Base-by-base conservation (phyloP, 1,284 basidiomycete genomes). In the Boletellus deceptivus region DNA sequence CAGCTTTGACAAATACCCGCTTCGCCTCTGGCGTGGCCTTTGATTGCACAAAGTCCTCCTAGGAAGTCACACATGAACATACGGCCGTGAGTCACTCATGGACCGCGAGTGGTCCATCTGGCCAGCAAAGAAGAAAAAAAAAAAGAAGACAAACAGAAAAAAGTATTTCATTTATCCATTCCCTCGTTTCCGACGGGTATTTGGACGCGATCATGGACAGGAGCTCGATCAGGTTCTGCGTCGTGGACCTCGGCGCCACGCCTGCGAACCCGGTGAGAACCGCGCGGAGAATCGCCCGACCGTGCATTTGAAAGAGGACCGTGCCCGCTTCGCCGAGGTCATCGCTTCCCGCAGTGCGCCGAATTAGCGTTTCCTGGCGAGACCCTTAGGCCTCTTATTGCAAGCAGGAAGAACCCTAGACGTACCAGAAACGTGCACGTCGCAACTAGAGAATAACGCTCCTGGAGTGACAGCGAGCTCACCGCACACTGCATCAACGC, bases 391-490 rank as follows among this genome's bases (percentile, higher is more conserved):
- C 29, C 13, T 4, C 29, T 31, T 31, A 9, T 10, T 27, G 9
- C 25, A 27, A 3, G 29, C 2, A 31, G 14, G 18, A 3, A 35
- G 17, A 10, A 45, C 41, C 4, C 20, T 13, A 3, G 17, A 69
- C 86, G 49, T 55, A 92, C 91, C 58, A 94, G 70, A 68, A 94
- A 95, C 40, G 80, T 86, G 57, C 86, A 87, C 1, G 89, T 88
- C 1, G 88, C 79, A 7, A 90, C 89, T 6, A 95, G 73, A 0
- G 91, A 92, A 68, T 94, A 95, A 36, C 92, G 80, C 62, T 95
- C 92, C 68, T 92, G 91, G 8, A 93, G 69, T 0, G 83, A 74
- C 11, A 95, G 71, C 3, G 88, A 83, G 39, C 77, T 76, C 43
- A 89, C 76, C 0, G 89, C 80, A 57, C 89, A 88, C 43, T 82